Base-by-base conservation (phyloP, 192 early-diverging fungal species). In the Spizellomyces punctatus region DNA sequence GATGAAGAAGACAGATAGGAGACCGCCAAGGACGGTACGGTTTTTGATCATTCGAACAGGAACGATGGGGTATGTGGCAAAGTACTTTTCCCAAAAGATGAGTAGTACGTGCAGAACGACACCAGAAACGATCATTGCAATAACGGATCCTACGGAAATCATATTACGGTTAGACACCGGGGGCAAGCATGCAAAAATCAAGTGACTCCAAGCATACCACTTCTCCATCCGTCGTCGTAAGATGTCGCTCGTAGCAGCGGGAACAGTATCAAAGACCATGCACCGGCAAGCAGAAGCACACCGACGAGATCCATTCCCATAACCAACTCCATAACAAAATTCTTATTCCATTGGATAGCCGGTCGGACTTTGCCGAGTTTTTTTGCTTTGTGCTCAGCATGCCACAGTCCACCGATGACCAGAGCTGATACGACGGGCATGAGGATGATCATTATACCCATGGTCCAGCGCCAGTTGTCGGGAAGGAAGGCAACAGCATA, bases 91-190 rank as follows among this genome's bases (percentile, higher is more conserved):
- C 44, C 46, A 65, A n/a, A 65, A 65, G 27, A 65, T n/a, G 43
- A 65, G 46, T n/a, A 65, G 14, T 4, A 16, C 6, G 17, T 5
- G 42, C 14, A 65, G 14, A 6, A 65, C 16, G 63, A 16, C 16
- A n/a, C 63, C 63, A 47, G 41, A 16, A n/a, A 43, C 41, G 16
- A 65, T n/a, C 63, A 65, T 65, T 4, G 63, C 63, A 48, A 65
- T 65, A 14, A 65, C 59, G 42, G 22, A 42, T 5, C 59, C 59
- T 36, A 36, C 3, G 27, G 27, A 36, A 36, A 36, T 36, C 27
- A 36, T 36, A 36, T 36, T 36, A 36, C 1, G 3, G 27, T 36
- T 36, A 36, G 27, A 36, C 3, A 3, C 27, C 27, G 27, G 0
- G 3, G 27, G 27, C 27, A 36, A 36, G 27, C 0, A 36, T 36